Percentiles rank a stretch among this genome's conserved stretches.
phyloP scores from a whole-genome alignment of 257 asterid genomes.

The Orobanche coerulescens region DNA sequence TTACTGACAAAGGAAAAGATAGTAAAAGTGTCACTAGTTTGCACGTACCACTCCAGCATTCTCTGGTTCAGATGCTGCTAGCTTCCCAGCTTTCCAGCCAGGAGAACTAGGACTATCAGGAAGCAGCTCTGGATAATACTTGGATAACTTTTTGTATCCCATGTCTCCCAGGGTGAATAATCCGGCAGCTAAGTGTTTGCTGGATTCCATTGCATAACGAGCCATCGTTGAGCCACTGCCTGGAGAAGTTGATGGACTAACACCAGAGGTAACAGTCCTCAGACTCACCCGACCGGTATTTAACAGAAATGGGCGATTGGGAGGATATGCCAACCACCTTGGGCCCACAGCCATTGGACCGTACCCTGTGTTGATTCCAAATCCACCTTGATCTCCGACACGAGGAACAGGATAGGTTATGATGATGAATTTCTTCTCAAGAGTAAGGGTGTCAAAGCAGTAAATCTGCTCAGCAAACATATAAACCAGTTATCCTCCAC shows the following conservation, averaged over 20 bases:
- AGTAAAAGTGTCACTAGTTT: slow-evolving; percentile 8
- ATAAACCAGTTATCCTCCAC: slow-evolving; percentile 19
- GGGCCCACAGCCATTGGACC: slow-evolving; percentile 81
- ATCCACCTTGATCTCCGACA: slow-evolving; percentile 51
- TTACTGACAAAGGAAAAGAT: slow-evolving; percentile 10
- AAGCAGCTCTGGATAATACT: slow-evolving; percentile 57
- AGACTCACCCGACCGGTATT: slow-evolving; percentile 50
- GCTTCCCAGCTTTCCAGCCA: slow-evolving; percentile 51
- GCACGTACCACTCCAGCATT: slow-evolving; percentile 63
- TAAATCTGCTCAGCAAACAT: slow-evolving; percentile 39
- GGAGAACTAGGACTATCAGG: slow-evolving; percentile 54
- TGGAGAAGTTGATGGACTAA: slow-evolving; percentile 57
- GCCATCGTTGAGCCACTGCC: slow-evolving; percentile 59
- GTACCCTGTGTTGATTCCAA: slow-evolving; percentile 49
- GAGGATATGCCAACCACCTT: slow-evolving; percentile 72
- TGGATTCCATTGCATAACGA: slow-evolving; percentile 58
- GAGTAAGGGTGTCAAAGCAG: slow-evolving; percentile 53
- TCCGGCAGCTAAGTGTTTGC: slow-evolving; percentile 60
- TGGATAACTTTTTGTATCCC: slow-evolving; percentile 61
- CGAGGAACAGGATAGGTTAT: slow-evolving; percentile 65
- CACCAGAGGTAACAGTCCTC: slow-evolving; percentile 44
- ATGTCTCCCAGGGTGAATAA: slow-evolving; percentile 54
- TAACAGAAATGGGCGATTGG: slow-evolving; percentile 51
- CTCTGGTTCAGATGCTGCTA: slow-evolving; percentile 50
- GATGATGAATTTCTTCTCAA: slow-evolving; percentile 61